Evolutionary conservation across 2,329 filamentous ascomycete species (phyloP).

Genomic region (Penicillium griseofulvum): DNA sequence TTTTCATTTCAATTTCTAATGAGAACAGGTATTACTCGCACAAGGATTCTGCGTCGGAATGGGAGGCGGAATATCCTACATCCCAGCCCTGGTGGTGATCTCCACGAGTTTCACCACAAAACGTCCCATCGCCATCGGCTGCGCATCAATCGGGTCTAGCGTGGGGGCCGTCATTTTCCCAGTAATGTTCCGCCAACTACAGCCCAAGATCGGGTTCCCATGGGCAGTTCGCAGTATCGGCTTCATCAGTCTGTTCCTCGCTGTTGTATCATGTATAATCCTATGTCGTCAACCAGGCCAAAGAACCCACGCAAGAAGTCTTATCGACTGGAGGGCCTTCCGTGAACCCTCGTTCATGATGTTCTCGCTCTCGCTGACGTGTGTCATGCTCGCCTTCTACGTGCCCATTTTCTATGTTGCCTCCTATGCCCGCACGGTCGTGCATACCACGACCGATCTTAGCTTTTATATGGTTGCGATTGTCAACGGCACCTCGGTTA

Average conservation of each 20-base stretch:
- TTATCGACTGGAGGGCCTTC: constrained; percentile 42
- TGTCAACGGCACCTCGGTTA: constrained; percentile 51
- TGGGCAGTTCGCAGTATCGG: constrained; percentile 60
- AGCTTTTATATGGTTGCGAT: constrained; percentile 51
- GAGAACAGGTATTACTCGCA: constrained; percentile 43
- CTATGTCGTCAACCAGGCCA: constrained; percentile 42
- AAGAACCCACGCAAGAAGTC: constrained; percentile 37
- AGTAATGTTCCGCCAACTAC: constrained; percentile 51
- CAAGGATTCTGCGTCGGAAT: constrained; percentile 41
- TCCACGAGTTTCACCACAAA: constrained; percentile 43
- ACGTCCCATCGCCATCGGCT: constrained; percentile 55
- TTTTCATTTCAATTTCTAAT: background rate
- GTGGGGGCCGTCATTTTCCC: constrained; percentile 62
- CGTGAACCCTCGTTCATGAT: constrained; percentile 43
- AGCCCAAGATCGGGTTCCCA: constrained; percentile 57
- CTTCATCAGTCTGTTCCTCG: constrained; percentile 50
- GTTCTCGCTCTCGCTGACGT: constrained; percentile 46
- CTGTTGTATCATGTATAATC: constrained; percentile 33
- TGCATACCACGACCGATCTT: constrained; percentile 50
- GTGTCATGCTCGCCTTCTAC: constrained; percentile 49
- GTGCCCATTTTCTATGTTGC: constrained; percentile 46
- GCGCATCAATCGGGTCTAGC: constrained; percentile 56
- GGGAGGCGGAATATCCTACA: constrained; percentile 33
- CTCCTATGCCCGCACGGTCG: constrained; percentile 42
- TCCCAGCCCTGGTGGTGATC: constrained; percentile 31